Evolutionary conservation across 2,329 filamentous ascomycete species (phyloP), one percentile per base, ranked within the genome.

Genomic region (Fonsecaea erecta): DNA sequence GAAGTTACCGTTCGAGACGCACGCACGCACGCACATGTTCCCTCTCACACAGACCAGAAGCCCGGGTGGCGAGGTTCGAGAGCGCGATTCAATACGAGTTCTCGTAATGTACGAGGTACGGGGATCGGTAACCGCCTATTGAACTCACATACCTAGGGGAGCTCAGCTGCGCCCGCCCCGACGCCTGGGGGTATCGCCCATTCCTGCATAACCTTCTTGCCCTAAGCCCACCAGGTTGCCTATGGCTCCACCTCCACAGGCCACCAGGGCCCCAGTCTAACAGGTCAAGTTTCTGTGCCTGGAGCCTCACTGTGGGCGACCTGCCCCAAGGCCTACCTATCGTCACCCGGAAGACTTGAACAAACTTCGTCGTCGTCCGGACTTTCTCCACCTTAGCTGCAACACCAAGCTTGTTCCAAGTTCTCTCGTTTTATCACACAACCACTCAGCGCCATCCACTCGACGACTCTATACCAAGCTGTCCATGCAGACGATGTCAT

Each of bases 401-500:
- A 60, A 60, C 57, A 51, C 9, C 57, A 52, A 35, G 57, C 52
- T 52, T 52, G 21, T 60, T 35, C 46, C 57, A 52, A 24, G 57
- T 60, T 60, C 51, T n/a, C 57, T 46, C 57, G 57, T 60, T 24
- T 52, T 32, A 46, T 30, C 51, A 40, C 32, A 30, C 30, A 28
- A 30, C 59, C 59, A 61, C 48, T 61, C 51, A 61, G 59, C 40
- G 34, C 21, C 14, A 21, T 54, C 26, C 21, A 40, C 52, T 28
- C 7, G 3, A 28, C 46, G 51, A 24, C 52, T 34, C 48, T 18
- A 11, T 30, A 32, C 16, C 37, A 40, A 40, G 37, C 37, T 40
- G 14, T 48, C 60, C 28, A n/a, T 35, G 53, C 51, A 21, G 26
- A 48, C 48, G 34, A 62, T 62, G 60, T 56, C 60, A 62, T 56